A percentile compares a stretch with the other conserved stretches of the same genome.
phyloP scores from a whole-genome alignment of 108 stramenopile genomes.

The Cyclotella choctawhatcheeana region DNA sequence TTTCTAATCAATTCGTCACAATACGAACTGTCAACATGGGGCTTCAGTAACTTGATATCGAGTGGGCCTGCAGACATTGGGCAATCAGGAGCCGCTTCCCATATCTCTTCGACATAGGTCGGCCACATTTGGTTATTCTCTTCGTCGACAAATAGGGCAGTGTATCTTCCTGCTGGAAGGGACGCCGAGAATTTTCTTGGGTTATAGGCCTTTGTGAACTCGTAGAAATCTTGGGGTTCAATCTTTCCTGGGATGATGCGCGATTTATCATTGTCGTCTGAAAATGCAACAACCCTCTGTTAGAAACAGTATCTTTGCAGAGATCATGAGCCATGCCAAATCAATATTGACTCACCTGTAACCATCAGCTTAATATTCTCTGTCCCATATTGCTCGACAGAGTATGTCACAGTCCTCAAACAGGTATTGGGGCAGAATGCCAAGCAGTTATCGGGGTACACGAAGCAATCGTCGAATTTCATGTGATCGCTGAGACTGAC shows the following conservation, averaged over 20 bases:
- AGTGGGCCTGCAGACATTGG: slow-evolving; percentile 23
- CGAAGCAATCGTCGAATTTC: slow-evolving; percentile 26
- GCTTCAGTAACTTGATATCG: slow-evolving; percentile 37
- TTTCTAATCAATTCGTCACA: slow-evolving; percentile 45
- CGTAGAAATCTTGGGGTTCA: slow-evolving; percentile 13
- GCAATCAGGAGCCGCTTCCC: slow-evolving; percentile 44
- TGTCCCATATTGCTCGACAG: slow-evolving; percentile 50
- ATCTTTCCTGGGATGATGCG: slow-evolving; percentile 33
- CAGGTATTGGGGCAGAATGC: slow-evolving; percentile 47
- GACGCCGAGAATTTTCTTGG: slow-evolving; percentile 44
- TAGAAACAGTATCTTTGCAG: too few relatives aligned
- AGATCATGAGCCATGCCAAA: too few relatives aligned
- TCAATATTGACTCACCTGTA: slow-evolving; percentile 18
- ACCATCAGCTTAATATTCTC: slow-evolving; percentile 44
- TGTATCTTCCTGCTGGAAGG: slow-evolving; percentile 51
- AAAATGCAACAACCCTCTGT: too few relatives aligned
- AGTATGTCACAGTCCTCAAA: slow-evolving; percentile 39
- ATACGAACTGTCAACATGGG: slow-evolving; percentile 33
- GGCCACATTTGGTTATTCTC: slow-evolving; percentile 44
- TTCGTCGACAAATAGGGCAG: slow-evolving; percentile 42
- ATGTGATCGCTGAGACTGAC: slow-evolving; percentile 20
- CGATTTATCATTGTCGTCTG: slow-evolving; percentile 13
- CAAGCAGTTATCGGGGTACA: slow-evolving; percentile 24
- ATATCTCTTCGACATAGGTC: slow-evolving; percentile 47
- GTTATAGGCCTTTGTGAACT: slow-evolving; percentile 4